phyloP scores from a whole-genome alignment of 225 moss, liverwort and hornwort genomes.

The Ulota crispa region DNA sequence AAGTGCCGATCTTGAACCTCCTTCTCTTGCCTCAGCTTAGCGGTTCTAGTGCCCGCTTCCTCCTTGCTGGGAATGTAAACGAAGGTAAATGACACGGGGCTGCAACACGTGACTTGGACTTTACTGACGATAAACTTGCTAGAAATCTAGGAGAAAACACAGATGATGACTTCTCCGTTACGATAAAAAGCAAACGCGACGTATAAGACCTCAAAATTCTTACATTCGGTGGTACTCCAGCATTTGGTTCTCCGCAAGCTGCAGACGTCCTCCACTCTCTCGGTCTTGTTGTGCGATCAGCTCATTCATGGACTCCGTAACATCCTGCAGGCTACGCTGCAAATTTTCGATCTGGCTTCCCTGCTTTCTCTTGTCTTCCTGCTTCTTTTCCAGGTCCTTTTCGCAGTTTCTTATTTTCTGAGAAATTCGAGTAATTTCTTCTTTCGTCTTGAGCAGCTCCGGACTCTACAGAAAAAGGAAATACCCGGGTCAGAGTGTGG shows the following conservation, averaged over 20 bases:
- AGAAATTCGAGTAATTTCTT: slow-evolving; percentile 74
- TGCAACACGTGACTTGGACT: not conserved
- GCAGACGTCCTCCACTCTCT: slow-evolving; percentile 71
- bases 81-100: not conserved
- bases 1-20: slow-evolving; percentile 86
- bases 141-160: not conserved
- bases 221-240: slow-evolving; percentile 84
- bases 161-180: not conserved
- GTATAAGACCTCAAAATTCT: slow-evolving; percentile 15
- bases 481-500: slow-evolving; percentile 26
- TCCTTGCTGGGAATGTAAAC: slow-evolving; percentile 59
- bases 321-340: slow-evolving; percentile 70
- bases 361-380: slow-evolving; percentile 80
- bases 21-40: slow-evolving; percentile 77
- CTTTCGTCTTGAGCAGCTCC: slow-evolving; percentile 80
- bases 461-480: slow-evolving; percentile 54
- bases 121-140: not conserved
- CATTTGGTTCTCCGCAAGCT: slow-evolving; percentile 79
- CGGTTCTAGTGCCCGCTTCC: slow-evolving; percentile 84
- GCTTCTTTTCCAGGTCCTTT: slow-evolving; percentile 83
- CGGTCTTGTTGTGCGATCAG: slow-evolving; percentile 75
- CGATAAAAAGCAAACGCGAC: not conserved
- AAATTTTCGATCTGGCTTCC: slow-evolving; percentile 75
- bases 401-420: slow-evolving; percentile 80
- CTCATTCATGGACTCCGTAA: slow-evolving; percentile 65